phyloP scores from a whole-genome alignment of 1,284 basidiomycete species.

The Papiliotrema flavescens region DNA sequence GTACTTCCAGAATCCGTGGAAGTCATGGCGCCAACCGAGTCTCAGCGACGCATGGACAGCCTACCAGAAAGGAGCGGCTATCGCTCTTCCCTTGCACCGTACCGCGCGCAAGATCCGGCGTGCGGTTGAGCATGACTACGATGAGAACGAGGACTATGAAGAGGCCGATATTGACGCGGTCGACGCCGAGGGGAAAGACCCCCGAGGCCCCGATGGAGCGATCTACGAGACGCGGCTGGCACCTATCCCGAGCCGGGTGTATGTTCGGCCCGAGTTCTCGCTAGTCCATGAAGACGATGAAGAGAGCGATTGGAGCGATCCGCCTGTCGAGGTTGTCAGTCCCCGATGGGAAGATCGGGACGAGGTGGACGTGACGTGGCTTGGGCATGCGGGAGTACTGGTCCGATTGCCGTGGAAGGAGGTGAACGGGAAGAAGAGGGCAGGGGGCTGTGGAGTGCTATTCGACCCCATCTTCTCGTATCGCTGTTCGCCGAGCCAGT shows the following conservation, averaged over 20 bases:
- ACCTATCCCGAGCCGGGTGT: slow-evolving; percentile 16
- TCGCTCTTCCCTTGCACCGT: slow-evolving; percentile 26
- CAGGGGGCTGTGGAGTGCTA: slow-evolving; percentile 35
- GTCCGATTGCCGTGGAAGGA: slow-evolving; percentile 40
- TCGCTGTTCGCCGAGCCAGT: slow-evolving; percentile 46
- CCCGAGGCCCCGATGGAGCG: slow-evolving; percentile 5
- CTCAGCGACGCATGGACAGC: slow-evolving; percentile 38
- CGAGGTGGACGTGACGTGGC: slow-evolving; percentile 42
- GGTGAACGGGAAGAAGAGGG: slow-evolving; percentile 8
- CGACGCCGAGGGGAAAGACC: slow-evolving; percentile 7
- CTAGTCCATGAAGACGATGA: slow-evolving; percentile 32
- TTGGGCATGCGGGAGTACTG: slow-evolving; percentile 45
- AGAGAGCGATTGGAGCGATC: slow-evolving; percentile 45
- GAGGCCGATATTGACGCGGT: slow-evolving; percentile 3
- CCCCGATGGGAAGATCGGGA: slow-evolving; percentile 34
- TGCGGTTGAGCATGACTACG: slow-evolving; percentile 13
- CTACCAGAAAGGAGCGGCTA: slow-evolving; percentile 41
- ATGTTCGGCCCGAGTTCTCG: slow-evolving; percentile 32
- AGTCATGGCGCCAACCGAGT: slow-evolving; percentile 39
- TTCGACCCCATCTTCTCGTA: slow-evolving; percentile 50
- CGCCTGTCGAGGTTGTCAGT: slow-evolving; percentile 34
- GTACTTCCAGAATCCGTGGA: slow-evolving; percentile 48
- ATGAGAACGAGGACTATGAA: slow-evolving; percentile 3
- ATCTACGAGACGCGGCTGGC: slow-evolving; percentile 4
- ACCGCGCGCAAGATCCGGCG: slow-evolving; percentile 4